Evolutionary conservation across 78 protist genomes (phyloP), one percentile per base, ranked within the genome.

Genomic region (Chrysochromulina parva): DNA sequence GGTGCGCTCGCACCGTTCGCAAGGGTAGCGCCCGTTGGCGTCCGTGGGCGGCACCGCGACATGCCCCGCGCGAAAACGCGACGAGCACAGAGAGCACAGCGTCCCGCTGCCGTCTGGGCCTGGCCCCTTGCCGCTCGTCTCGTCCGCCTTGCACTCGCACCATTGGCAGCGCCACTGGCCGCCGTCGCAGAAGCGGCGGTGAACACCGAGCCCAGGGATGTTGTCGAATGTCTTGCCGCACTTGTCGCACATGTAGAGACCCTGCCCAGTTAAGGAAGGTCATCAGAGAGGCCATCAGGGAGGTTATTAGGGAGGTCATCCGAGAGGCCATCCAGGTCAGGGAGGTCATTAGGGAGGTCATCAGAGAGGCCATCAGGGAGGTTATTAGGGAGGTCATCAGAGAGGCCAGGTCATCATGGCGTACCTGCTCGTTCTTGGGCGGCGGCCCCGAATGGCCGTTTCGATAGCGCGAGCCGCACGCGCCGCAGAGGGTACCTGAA

Each of bases 41-140:
- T 54, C 10, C n/a, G 5, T 55, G 7, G 0, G n/a, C 7, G 60
- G 88, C 88, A 47, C 14, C 26, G 26, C 1, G 20, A 52, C 0
- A 20, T 82, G 88, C 24, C 88, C 88, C 28, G 88, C 88, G 17
- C 88, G 88, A 24, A n/a, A 82, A n/a, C 88, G 88, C 13, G 88
- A 55, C n/a, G n/a, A 3, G 50, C 88, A 82, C 28, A 47, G 52
- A 54, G 20, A 2, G 88, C 88, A 82, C 14, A 82, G 88, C 50
- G 88, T 55, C 38, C 24, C n/a, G 14, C 22, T 22, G 52, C 88
- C 88, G 5, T 3, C 11, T 22, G 88, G 88, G 17, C 88, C 88
- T 54, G 7, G 6, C 3, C 50, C 78, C 78, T n/a, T 69, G 28
- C 24, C 22, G 13, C 50, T 5, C 38, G 60, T 53, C 60, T 78